Evolutionary conservation across 2,329 filamentous ascomycete genomes (phyloP).

Genomic region (Fusarium sp.): DNA sequence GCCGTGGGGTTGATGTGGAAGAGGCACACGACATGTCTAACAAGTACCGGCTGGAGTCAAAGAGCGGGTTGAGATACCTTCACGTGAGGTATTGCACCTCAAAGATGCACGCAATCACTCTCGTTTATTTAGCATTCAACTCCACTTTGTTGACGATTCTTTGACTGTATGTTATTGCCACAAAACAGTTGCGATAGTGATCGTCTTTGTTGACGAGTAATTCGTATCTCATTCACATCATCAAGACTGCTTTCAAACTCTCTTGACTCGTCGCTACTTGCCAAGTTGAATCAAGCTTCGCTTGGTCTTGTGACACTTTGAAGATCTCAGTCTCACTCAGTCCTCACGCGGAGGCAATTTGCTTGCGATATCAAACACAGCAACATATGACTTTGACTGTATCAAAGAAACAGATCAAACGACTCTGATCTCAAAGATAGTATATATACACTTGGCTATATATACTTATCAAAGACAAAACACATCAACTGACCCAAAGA

Average conservation of each 20-base stretch:
- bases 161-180: neutral
- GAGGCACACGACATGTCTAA: constrained; percentile 30
- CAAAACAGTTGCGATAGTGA: neutral
- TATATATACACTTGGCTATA: neutral
- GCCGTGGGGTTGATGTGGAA: constrained; percentile 21
- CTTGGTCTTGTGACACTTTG: constrained; percentile 26
- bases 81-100: constrained; percentile 28
- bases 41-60: constrained; percentile 13
- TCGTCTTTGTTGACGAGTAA: neutral
- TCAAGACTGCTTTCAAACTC: neutral
- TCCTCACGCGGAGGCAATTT: constrained; percentile 12
- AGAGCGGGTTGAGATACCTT: constrained; percentile 22
- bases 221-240: neutral
- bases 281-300: neutral
- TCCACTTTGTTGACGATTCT: neutral
- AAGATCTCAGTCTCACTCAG: constrained; percentile 1
- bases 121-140: neutral
- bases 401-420: constrained; percentile 24
- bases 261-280: constrained; percentile 6
- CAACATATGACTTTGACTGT: constrained; percentile 15
- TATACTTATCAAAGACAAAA: neutral
- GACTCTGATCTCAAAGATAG: neutral
- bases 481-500: constrained; percentile 27
- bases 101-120: constrained; percentile 15
- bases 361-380: neutral